These are phyloP conservation scores for Celoporthe dispersa DNA, from an alignment of 2,329 filamentous ascomycete genomes.

Conservation along the genomic window DNA sequence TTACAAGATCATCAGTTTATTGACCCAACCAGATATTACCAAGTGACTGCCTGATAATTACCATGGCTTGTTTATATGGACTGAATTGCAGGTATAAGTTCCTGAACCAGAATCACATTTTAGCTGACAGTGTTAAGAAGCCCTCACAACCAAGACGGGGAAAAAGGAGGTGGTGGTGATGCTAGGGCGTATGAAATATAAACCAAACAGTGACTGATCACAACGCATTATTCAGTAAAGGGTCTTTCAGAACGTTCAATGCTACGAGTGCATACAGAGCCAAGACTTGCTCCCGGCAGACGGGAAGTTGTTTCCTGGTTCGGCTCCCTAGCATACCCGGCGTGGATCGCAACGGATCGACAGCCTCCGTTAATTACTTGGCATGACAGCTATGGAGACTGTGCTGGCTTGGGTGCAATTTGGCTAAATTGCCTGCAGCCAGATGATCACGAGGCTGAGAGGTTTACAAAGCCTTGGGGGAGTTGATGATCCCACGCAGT, in stretches of 20 bases:
- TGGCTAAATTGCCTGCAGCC: background rate
- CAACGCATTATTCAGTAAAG: background rate
- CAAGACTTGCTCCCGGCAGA: background rate
- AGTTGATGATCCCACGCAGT: background rate
- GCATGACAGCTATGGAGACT: background rate
- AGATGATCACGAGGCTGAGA: background rate
- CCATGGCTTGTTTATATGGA: too few relatives aligned
- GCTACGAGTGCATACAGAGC: background rate
- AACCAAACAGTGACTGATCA: background rate
- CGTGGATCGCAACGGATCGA: constrained; percentile 1
- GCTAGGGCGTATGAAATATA: background rate
- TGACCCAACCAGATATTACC: too few relatives aligned
- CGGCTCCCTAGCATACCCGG: background rate
- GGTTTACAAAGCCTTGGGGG: background rate
- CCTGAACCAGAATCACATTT: too few relatives aligned
- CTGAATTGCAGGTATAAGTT: too few relatives aligned
- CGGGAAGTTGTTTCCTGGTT: background rate
- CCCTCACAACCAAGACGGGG: too few relatives aligned
- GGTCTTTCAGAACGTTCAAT: too few relatives aligned
- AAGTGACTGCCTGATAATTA: too few relatives aligned
- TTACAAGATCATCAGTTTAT: too few relatives aligned
- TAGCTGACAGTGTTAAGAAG: too few relatives aligned
- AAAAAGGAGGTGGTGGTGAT: too few relatives aligned
- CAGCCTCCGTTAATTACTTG: background rate
- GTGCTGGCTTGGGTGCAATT: background rate